Base-by-base conservation (phyloP, 441 rosid species). In the Pelargonium cotyledonis region DNA sequence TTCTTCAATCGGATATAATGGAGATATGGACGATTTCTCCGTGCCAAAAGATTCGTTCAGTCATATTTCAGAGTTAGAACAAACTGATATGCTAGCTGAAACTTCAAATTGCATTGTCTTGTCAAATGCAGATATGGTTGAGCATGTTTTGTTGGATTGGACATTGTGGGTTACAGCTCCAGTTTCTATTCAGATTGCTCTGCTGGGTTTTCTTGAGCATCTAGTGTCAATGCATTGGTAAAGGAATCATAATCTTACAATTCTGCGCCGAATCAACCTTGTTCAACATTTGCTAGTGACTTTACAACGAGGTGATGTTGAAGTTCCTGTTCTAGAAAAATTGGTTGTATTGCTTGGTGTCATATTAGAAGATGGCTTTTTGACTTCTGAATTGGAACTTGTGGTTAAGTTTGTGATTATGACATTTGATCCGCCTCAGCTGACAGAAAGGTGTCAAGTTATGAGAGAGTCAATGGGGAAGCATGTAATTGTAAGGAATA, bases 161-260 rank as follows among this genome's bases (percentile, higher is more conserved):
- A 96, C 99, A 26, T 77, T 96, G 73, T 96, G 99, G 99, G 98
- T 93, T 31, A 81, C 89, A 61, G 86, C 99, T 73, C 85, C 99
- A 31, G 91, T 96, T 77, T 80, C 97, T 60, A 87, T 93, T 82
- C 99, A 96, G 83, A 96, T 93, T 82, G 81, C 97, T 31, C 85
- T 93, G 69, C 86, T 96, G 66, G 91, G 96, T 55, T 96, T 96
- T 84, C 96, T 96, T 73, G 99, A 96, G 85, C 94, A 96, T 82
- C 86, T 96, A 72, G 98, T 96, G 63, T 96, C 99, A 23, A 96
- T 93, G 98, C 97, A 93, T 75, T 93, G 99, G 98, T 96, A 96
- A 79, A 86, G 99, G 84, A 93, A 85, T 81, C 99, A 96, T 80
- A 96, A 96, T 82, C 97, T 96, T 68, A 90, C 98, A 0, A 83